Base-by-base conservation (phyloP, 2,329 filamentous ascomycete genomes). In the Microsporum canis region DNA sequence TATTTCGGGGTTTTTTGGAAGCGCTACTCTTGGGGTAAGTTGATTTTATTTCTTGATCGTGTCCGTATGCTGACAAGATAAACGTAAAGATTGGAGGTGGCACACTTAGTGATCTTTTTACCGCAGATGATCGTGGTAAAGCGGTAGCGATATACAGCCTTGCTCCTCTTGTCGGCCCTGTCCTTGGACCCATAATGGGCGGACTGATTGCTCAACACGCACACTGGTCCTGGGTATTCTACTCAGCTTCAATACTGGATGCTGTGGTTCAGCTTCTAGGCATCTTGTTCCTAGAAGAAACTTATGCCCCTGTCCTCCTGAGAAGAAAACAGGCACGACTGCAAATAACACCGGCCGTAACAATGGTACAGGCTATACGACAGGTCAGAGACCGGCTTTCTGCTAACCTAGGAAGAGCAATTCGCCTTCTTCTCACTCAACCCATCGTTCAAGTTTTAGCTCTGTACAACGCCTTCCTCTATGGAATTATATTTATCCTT, bases 181-280 rank as follows among this genome's bases (percentile, higher is more conserved):
- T 83, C 0, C 73, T 87, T 3, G 86, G 85, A 0, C 86, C 86
- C 0, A 57, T 61, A 64, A 80, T 80, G 0, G 85, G 85, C 6
- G 85, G 83, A 0, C 88, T 84, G 68, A 84, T 88, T 29, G 78
- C 84, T 0, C 74, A 86, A 66, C 63, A 81, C 76, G 82, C 80
- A 5, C 84, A 80, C 0, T 90, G 87, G 88, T 80, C 86, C 43
- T 90, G 88, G 87, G 82, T 84, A 5, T 90, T 89, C 74, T 88
- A 82, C 73, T 78, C 83, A 0, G 87, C 84, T 0, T 56, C 53
- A 3, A 23, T 23, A 2, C 47, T 49, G 14, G 59, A 59, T 27
- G 57, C 33, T 8, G 57, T 34, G 10, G 62, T 74, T 8, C 63
- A 69, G 23, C 17, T 60, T 74, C 1, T 63, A 69, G n/a, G 73